Evolutionary conservation across 2,329 filamentous ascomycete species (phyloP).

Genomic region (Zasmidium angulare): DNA sequence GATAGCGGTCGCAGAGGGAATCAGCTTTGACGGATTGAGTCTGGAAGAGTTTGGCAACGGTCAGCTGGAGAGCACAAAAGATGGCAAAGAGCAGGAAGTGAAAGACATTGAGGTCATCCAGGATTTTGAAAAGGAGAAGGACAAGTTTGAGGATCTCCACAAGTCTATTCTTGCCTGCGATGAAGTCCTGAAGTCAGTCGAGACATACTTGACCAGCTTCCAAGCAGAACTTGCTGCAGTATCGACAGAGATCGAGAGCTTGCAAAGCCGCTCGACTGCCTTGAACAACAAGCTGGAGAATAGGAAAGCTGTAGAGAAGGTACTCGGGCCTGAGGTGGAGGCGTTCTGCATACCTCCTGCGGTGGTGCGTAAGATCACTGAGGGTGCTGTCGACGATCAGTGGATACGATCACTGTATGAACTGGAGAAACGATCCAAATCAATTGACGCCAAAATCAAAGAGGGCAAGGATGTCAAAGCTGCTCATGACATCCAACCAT

Average conservation of each 20-base stretch:
- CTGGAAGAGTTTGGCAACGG: slow-evolving; percentile 66
- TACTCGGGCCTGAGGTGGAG: slow-evolving; percentile 84
- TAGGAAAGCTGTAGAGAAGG: slow-evolving; percentile 82
- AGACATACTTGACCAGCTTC: slow-evolving; percentile 88
- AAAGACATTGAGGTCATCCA: slow-evolving; percentile 26
- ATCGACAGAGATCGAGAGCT: slow-evolving; percentile 89
- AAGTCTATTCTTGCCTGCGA: slow-evolving; percentile 86
- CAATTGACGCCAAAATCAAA: slow-evolving; percentile 67
- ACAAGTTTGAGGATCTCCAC: slow-evolving; percentile 87
- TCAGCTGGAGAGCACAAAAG: slow-evolving; percentile 24
- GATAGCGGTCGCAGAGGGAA: slow-evolving; percentile 57
- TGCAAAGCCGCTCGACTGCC: slow-evolving; percentile 81
- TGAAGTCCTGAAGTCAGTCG: slow-evolving; percentile 87
- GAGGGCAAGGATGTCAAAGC: slow-evolving; percentile 69
- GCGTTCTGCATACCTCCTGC: slow-evolving; percentile 85
- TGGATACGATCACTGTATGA: slow-evolving; percentile 85
- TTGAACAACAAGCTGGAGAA: slow-evolving; percentile 86
- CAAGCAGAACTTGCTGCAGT: slow-evolving; percentile 89
- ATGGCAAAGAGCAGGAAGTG: slow-evolving; percentile 23
- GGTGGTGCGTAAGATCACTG: slow-evolving; percentile 79
- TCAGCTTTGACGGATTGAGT: slow-evolving; percentile 77
- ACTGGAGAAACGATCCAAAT: slow-evolving; percentile 73
- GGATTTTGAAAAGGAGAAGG: slow-evolving; percentile 72
- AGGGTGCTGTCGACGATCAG: slow-evolving; percentile 83
- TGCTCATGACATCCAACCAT: slow-evolving; percentile 76